A percentile compares a stretch with the other conserved stretches of the same genome.
Evolutionary conservation across 1,139 yeast genomes (phyloP).

Genomic region (Diutina sp.): DNA sequence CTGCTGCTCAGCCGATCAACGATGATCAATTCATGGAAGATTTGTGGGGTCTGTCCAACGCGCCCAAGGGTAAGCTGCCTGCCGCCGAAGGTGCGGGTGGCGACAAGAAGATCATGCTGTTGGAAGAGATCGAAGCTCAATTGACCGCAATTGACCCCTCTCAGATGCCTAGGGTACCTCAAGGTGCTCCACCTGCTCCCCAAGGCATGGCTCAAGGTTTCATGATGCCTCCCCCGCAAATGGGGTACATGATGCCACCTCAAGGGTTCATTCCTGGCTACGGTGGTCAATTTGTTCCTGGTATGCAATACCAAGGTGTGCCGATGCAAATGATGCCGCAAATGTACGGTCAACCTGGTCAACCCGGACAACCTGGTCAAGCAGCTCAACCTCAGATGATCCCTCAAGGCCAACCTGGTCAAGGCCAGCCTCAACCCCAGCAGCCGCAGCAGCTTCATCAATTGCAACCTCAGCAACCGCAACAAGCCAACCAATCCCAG

Average conservation of each 20-base stretch:
- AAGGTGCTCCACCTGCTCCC: slow-evolving; percentile 11
- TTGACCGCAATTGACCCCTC: slow-evolving; percentile 35
- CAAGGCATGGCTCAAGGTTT: slow-evolving; percentile 6
- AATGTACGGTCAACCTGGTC: slow-evolving; percentile 1
- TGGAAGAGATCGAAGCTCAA: slow-evolving; percentile 71
- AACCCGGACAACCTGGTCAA: slow-evolving; percentile 5
- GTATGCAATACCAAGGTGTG: slow-evolving; percentile 17
- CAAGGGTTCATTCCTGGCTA: slow-evolving; percentile 13
- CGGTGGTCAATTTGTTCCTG: slow-evolving; percentile 10
- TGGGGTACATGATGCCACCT: slow-evolving; percentile 4
- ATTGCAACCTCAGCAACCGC: slow-evolving; percentile 7
- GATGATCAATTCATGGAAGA: slow-evolving; percentile 40
- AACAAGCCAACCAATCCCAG: slow-evolving; percentile 6
- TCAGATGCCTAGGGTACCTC: slow-evolving; percentile 4
- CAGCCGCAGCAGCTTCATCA: slow-evolving; percentile 5
- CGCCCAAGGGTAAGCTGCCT: slow-evolving; percentile 6
- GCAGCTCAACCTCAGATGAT: slow-evolving; percentile 7
- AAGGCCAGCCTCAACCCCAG: slow-evolving; percentile 7
- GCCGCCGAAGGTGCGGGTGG: background rate
- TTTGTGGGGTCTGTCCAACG: slow-evolving; percentile 26
- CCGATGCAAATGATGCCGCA: slow-evolving; percentile 6
- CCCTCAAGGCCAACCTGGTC: slow-evolving; percentile 2
- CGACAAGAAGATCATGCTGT: slow-evolving; percentile 39
- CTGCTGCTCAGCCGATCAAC: slow-evolving; percentile 13
- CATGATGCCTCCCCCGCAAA: slow-evolving; percentile 5